phyloP scores from a whole-genome alignment of 352 stramenopile species.

The Phytopythium boreale region DNA sequence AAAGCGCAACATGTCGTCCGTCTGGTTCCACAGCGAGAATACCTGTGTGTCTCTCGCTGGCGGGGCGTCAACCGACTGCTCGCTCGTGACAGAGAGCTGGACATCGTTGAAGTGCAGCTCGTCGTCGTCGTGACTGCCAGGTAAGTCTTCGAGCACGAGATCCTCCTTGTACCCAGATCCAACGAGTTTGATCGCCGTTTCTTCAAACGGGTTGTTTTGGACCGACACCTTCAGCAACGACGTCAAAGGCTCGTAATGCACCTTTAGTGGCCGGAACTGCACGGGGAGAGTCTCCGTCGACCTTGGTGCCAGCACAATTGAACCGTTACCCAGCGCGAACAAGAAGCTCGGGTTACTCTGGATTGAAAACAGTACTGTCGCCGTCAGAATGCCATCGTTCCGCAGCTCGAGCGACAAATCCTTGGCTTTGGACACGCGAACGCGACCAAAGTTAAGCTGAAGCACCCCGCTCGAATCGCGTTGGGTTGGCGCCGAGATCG shows the following conservation, averaged over 20 bases:
- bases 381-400: slow-evolving; percentile 91
- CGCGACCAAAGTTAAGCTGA: slow-evolving; percentile 78
- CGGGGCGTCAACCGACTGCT: neutral
- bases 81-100: slow-evolving; percentile 23
- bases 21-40: slow-evolving; percentile 80
- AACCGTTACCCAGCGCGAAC: slow-evolving; percentile 73
- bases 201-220: slow-evolving; percentile 91
- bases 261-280: slow-evolving; percentile 82
- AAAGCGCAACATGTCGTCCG: slow-evolving; percentile 59
- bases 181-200: slow-evolving; percentile 66
- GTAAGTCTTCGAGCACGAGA: slow-evolving; percentile 87
- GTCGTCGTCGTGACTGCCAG: slow-evolving; percentile 68
- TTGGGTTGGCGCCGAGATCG: slow-evolving; percentile 75
- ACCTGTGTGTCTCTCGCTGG: slow-evolving; percentile 42
- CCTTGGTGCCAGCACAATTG: slow-evolving; percentile 66
- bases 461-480: slow-evolving; percentile 62
- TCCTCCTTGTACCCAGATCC: slow-evolving; percentile 83
- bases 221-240: slow-evolving; percentile 81
- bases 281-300: slow-evolving; percentile 57
- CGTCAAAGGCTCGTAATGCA: slow-evolving; percentile 52
- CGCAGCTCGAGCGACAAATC: slow-evolving; percentile 65
- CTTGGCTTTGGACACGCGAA: slow-evolving; percentile 72
- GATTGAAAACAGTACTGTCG: slow-evolving; percentile 91
- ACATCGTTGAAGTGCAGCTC: slow-evolving; percentile 88
- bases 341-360: slow-evolving; percentile 68